Evolutionary conservation across 371 early-diverging fungal species (phyloP), one percentile per base, ranked within the genome.

Genomic region (Rhizopus sp.): DNA sequence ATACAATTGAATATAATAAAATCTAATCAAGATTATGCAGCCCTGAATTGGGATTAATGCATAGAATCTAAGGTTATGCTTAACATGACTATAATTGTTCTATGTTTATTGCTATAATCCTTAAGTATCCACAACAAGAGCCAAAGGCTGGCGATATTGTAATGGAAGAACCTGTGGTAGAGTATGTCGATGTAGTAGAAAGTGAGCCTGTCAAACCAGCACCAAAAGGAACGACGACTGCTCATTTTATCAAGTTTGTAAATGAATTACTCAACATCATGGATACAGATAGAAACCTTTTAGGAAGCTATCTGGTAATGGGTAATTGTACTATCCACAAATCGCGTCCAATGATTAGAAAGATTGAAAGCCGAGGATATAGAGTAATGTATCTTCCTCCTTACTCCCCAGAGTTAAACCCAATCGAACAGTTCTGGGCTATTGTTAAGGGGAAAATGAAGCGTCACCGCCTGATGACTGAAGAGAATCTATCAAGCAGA

Each of bases 401-500:
- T 3, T 50, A 57, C 15, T 54, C 50, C n/a, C 60, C 49, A 48
- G 60, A 59, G 31, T 23, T 59, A 8, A 59, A 33, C 48, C 23
- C 55, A 50, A 60, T 50, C 33, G 54, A 60, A 38, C 31, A 60
- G 6, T 50, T 41, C 37, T 60, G 55, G 35, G 42, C 60, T 34
- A 4, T 60, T 41, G 50, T 55, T 12, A 54, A 55, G 37, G 39
- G 60, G 35, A 54, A 55, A 34, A 55, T 54, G 44, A 60, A 53
- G 60, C 49, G 50, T 23, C 16, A 54, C 6, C 40, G 38, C 10
- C 29, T 49, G 13, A 41, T 53, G 50, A 39, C 12, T 40, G 60
- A 59, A 16, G 52, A 52, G 15, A 52, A 5, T 47, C 29, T 60
- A 33, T 53, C 54, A 3, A 37, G 48, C 16, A 60, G 40, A 37